These are phyloP conservation scores for Eutypella sp. DNA, from an alignment of 2,329 filamentous ascomycete species.

Conservation along the genomic window DNA sequence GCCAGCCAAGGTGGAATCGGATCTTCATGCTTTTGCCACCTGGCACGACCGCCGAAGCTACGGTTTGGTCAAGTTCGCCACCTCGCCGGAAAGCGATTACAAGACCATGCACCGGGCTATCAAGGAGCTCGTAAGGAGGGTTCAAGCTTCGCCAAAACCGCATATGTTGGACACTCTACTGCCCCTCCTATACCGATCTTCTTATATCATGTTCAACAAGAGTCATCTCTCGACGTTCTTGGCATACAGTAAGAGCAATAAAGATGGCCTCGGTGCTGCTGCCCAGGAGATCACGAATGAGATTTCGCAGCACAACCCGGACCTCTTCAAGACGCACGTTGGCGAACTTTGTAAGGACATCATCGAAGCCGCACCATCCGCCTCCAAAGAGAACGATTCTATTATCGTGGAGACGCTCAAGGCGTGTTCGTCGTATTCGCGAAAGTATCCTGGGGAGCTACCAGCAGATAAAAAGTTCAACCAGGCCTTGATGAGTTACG, in stretches of 20 bases:
- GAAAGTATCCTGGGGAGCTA: conserved; percentile 78
- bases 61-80: conserved; percentile 81
- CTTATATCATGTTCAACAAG: conserved; percentile 84
- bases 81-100: conserved; percentile 83
- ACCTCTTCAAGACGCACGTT: conserved; percentile 88
- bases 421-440: conserved; percentile 87
- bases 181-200: conserved; percentile 77
- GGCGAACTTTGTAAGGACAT: conserved; percentile 86
- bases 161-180: conserved; percentile 72
- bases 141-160: conserved; percentile 62
- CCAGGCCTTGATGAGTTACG: conserved; percentile 76
- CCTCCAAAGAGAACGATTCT: conserved; percentile 61
- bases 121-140: conserved; percentile 79
- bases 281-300: conserved; percentile 89
- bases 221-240: conserved; percentile 91
- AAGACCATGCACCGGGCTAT: conserved; percentile 85
- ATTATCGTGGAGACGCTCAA: conserved; percentile 86
- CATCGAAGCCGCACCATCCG: conserved; percentile 71
- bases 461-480: conserved; percentile 75
- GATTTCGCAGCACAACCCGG: conserved; percentile 83
- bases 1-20: conserved; percentile 61
- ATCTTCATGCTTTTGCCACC: conserved; percentile 88
- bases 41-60: conserved; percentile 86
- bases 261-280: conserved; percentile 68
- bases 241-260: conserved; percentile 78